Evolutionary conservation across 805 yeast genomes (phyloP), one percentile per base, ranked within the genome.

Genomic region (Metahyphopichia silvanorum): DNA sequence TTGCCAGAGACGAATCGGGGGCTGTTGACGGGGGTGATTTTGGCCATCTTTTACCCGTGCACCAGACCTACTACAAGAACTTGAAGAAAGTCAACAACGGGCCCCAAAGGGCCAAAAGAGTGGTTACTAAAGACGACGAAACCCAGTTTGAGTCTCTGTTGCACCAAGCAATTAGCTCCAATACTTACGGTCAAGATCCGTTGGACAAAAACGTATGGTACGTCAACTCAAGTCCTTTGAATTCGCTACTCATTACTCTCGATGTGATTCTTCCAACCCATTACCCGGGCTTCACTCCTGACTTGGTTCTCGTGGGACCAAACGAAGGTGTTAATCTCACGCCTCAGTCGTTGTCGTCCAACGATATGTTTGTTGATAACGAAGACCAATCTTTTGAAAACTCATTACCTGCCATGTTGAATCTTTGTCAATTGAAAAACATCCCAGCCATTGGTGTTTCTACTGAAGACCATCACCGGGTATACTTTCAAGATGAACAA

Each of bases 221-320:
- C 36, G 57, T 63, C 16, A 54, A 60, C 34, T 46, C 54, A 6
- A 28, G 45, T 12, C 57, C 65, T 3, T 25, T 54, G 6, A 47
- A 48, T 25, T 33, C 54, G 2, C 42, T 63, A 25, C 31, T 49
- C 3, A 37, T 57, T 5, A 62, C 55, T 2, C 36, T 54, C 14
- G 51, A 54, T 23, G 40, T 45, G 10, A 47, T 63, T 17, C 32
- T 60, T 13, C 60, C 63, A 1, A 29, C 26, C 5, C 44, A 43
- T 41, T 43, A 50, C 27, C 52, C 57, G 0, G 43, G 39, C 3
- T 55, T 62, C 36, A 24, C 21, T 4, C 58, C 62, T 0, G 67
- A 62, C 32, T 47, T 62, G 42, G 53, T 63, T 9, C 26, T 63
- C 12, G 25, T 59, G 6, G 68, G 69, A 3, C 67, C 69, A 11